Percentiles rank a stretch among this genome's conserved stretches.
Evolutionary conservation across 306 rosid genomes (phyloP).

Genomic region (Vicia villosa): DNA sequence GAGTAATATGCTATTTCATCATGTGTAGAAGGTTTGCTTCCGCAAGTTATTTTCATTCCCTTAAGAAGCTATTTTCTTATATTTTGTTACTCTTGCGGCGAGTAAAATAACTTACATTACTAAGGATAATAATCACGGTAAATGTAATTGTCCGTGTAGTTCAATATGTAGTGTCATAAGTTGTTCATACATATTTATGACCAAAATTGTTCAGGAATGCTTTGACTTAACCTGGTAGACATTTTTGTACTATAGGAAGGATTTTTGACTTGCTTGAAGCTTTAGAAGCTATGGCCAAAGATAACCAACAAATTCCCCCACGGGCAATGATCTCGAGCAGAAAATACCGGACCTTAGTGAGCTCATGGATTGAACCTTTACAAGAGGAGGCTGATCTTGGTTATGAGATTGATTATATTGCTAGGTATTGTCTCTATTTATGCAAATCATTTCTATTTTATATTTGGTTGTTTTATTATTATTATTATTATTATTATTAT

Average conservation of each 20-base stretch:
- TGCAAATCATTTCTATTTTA: slow-evolving; percentile 8
- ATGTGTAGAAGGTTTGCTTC: slow-evolving; percentile 24
- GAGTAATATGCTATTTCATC: slow-evolving; percentile 21
- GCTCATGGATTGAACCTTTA: slow-evolving; percentile 99
- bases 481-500: neutral
- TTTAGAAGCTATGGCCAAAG: slow-evolving; percentile 79
- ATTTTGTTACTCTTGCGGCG: slow-evolving; percentile 29
- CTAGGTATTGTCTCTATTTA: slow-evolving; percentile 63
- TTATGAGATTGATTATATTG: slow-evolving; percentile 89
- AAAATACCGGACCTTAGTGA: slow-evolving; percentile 88
- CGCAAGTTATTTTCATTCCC: neutral
- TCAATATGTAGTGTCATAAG: slow-evolving; percentile 25
- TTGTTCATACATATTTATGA: slow-evolving; percentile 19
- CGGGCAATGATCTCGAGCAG: slow-evolving; percentile 96
- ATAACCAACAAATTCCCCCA: slow-evolving; percentile 75
- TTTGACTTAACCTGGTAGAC: slow-evolving; percentile 37
- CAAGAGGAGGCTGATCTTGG: slow-evolving; percentile 99
- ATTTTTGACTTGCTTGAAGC: slow-evolving; percentile 86
- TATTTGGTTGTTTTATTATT: neutral
- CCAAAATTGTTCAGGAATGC: slow-evolving; percentile 16
- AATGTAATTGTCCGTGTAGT: slow-evolving; percentile 19
- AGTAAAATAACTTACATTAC: slow-evolving; percentile 21
- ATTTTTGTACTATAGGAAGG: slow-evolving; percentile 68
- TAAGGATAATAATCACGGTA: slow-evolving; percentile 15
- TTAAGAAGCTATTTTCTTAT: slow-evolving; percentile 23